A percentile compares a stretch with the other conserved stretches of the same genome.
phyloP scores from a whole-genome alignment of 2,329 filamentous ascomycete genomes.

The Mariannaea elegans region DNA sequence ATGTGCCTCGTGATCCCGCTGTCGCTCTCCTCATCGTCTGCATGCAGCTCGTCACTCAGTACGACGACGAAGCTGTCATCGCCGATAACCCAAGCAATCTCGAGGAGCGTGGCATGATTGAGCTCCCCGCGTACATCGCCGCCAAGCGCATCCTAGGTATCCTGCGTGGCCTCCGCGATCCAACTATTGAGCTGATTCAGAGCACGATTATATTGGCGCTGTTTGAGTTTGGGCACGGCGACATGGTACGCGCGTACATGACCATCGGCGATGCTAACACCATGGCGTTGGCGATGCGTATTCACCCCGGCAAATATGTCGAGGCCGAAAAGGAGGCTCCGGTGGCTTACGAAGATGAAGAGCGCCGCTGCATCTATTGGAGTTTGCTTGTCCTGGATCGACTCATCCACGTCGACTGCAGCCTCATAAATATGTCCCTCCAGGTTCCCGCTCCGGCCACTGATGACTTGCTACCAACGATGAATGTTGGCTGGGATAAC shows the following conservation, averaged over 20 bases:
- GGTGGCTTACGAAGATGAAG: conserved; percentile 47
- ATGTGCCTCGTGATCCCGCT: conserved; percentile 37
- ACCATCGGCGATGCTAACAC: conserved; percentile 53
- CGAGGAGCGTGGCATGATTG: conserved; percentile 50
- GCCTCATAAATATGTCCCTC: conserved; percentile 43
- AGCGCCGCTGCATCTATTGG: conserved; percentile 54
- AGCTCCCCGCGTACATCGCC: conserved; percentile 49
- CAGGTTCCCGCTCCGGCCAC: conserved; percentile 49
- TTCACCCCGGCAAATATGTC: conserved; percentile 49
- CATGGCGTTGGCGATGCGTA: conserved; percentile 46
- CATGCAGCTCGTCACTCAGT: conserved; percentile 53
- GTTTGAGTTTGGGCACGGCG: conserved; percentile 56
- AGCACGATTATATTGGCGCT: conserved; percentile 52
- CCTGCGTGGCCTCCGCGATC: conserved; percentile 46
- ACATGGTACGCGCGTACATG: conserved; percentile 51
- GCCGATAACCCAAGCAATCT: conserved; percentile 32
- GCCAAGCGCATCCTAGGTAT: conserved; percentile 50
- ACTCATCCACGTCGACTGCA: conserved; percentile 45
- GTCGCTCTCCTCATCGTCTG: conserved; percentile 52
- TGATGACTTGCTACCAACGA: conserved; percentile 47
- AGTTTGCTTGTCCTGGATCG: conserved; percentile 55
- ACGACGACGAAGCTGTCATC: conserved; percentile 48
- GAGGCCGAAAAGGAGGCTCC: conserved; percentile 41
- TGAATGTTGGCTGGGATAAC: conserved; percentile 46
- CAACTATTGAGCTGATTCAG: conserved; percentile 52